Percentiles rank a stretch among this genome's conserved stretches.
phyloP scores from a whole-genome alignment of 768 basidiomycete species.

The Xerocomus brunneocitrinus region DNA sequence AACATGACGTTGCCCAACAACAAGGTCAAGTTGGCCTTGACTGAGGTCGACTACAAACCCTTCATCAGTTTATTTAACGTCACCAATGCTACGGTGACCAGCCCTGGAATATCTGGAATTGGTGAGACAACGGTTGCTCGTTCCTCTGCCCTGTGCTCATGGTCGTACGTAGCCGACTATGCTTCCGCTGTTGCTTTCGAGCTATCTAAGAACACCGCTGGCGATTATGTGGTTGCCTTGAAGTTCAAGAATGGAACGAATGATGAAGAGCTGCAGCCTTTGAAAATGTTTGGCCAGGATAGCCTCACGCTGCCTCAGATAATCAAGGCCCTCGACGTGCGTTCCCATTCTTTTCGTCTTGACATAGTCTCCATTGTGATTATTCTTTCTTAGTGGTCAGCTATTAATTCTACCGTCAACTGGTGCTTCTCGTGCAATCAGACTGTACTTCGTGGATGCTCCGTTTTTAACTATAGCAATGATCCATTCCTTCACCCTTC shows the following conservation, averaged over 20 bases:
- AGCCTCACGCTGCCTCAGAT: slow-evolving; percentile 17
- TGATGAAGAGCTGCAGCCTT: slow-evolving; percentile 47
- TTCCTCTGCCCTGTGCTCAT: neutral
- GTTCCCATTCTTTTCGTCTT: neutral
- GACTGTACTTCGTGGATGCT: slow-evolving; percentile 28
- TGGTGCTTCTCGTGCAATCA: slow-evolving; percentile 34
- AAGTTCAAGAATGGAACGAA: slow-evolving; percentile 78
- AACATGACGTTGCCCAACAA: slow-evolving; percentile 71
- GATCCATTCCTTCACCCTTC: slow-evolving; percentile 22
- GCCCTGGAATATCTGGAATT: slow-evolving; percentile 59
- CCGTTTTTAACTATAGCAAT: slow-evolving; percentile 24
- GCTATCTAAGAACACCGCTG: slow-evolving; percentile 19
- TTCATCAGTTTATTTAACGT: slow-evolving; percentile 56
- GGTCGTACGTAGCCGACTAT: slow-evolving; percentile 52
- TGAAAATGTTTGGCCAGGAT: slow-evolving; percentile 60
- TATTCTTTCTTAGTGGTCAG: slow-evolving; percentile 11
- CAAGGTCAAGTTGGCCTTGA: slow-evolving; percentile 70
- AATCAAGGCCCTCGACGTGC: slow-evolving; percentile 17
- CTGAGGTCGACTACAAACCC: slow-evolving; percentile 61
- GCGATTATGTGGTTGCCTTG: slow-evolving; percentile 60
- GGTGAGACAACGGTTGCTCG: slow-evolving; percentile 42
- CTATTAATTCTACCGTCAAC: slow-evolving; percentile 28
- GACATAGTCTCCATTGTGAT: neutral
- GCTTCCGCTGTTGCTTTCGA: slow-evolving; percentile 62
- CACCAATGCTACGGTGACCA: slow-evolving; percentile 56